phyloP scores from a whole-genome alignment of 805 yeast genomes.

The Starmera amethionina region DNA sequence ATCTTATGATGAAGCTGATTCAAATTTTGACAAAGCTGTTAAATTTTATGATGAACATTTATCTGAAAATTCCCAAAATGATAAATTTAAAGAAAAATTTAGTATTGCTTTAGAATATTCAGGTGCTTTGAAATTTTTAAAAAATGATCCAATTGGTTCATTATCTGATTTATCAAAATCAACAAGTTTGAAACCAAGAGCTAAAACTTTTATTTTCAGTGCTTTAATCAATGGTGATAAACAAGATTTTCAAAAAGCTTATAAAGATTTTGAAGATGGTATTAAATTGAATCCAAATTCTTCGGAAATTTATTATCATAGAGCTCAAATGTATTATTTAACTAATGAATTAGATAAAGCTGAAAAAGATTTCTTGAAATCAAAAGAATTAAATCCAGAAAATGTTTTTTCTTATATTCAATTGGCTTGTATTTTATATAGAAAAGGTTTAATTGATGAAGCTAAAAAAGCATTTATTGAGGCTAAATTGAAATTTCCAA shows the following conservation, averaged over 20 bases:
- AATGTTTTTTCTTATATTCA: conserved; percentile 86
- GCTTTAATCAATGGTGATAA: conserved; percentile 80
- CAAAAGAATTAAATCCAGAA: conserved; percentile 61
- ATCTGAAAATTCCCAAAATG: conserved; percentile 15
- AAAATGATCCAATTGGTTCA: conserved; percentile 60
- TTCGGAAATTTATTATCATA: conserved; percentile 85
- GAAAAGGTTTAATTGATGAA: conserved; percentile 48
- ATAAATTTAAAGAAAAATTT: conserved; percentile 25
- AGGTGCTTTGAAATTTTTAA: conserved; percentile 78
- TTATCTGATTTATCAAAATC: conserved; percentile 56
- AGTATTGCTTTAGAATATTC: conserved; percentile 77
- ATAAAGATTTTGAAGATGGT: conserved; percentile 66
- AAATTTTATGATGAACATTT: conserved; percentile 24
- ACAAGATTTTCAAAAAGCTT: conserved; percentile 58
- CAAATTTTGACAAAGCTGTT: conserved; percentile 45
- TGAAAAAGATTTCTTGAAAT: conserved; percentile 60
- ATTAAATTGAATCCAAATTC: conserved; percentile 54
- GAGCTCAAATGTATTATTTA: conserved; percentile 85
- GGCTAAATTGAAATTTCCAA: conserved; percentile 69
- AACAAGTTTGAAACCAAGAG: conserved; percentile 58
- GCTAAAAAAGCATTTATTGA: conserved; percentile 60
- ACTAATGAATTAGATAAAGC: conserved; percentile 70
- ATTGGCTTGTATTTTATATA: conserved; percentile 85
- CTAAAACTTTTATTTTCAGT: conserved; percentile 72
- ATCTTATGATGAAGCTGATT: conserved; percentile 28